These are phyloP conservation scores for Pyrenula aspistea DNA, from an alignment of 495 filamentous ascomycete genomes.

Conservation along the genomic window DNA sequence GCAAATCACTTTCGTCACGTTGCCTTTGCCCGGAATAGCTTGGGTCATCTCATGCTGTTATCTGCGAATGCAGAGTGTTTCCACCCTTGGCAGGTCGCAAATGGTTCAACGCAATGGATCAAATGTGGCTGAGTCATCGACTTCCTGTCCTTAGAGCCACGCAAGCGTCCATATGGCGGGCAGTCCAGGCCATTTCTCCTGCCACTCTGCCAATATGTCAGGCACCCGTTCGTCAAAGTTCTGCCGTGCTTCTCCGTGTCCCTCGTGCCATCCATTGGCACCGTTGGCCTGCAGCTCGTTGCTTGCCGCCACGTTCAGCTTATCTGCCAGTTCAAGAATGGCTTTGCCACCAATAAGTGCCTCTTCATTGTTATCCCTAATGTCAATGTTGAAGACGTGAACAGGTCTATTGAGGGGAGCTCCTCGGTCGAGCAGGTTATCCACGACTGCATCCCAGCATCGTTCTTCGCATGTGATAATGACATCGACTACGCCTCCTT, in stretches of 20 bases:
- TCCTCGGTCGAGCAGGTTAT: conserved; percentile 79
- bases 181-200: conserved; percentile 83
- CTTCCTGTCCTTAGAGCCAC: conserved; percentile 63
- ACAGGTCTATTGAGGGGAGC: conserved; percentile 78
- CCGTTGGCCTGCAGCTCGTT: conserved; percentile 62
- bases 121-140: too few species aligned
- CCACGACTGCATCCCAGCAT: conserved; percentile 97
- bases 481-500: conserved; percentile 84
- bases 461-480: conserved; percentile 97
- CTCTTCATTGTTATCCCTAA: conserved; percentile 97
- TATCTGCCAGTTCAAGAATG: conserved; percentile 83
- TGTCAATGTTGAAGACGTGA: conserved; percentile 96
- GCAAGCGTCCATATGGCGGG: conserved; percentile 90
- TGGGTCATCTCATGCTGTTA: too few species aligned
- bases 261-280: conserved; percentile 53
- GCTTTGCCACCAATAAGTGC: conserved; percentile 81
- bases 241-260: conserved; percentile 48
- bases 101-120: too few species aligned
- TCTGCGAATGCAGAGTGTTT: too few species aligned
- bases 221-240: conserved; percentile 91
- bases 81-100: too few species aligned
- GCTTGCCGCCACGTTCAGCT: conserved; percentile 68
- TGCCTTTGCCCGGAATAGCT: too few species aligned
- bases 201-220: conserved; percentile 89
- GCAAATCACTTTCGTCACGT: too few species aligned